A percentile compares a stretch with the other conserved stretches of the same genome.
These are phyloP conservation scores for Penicillium sp. DNA, from an alignment of 2,329 filamentous ascomycete species.

Conservation along the genomic window DNA sequence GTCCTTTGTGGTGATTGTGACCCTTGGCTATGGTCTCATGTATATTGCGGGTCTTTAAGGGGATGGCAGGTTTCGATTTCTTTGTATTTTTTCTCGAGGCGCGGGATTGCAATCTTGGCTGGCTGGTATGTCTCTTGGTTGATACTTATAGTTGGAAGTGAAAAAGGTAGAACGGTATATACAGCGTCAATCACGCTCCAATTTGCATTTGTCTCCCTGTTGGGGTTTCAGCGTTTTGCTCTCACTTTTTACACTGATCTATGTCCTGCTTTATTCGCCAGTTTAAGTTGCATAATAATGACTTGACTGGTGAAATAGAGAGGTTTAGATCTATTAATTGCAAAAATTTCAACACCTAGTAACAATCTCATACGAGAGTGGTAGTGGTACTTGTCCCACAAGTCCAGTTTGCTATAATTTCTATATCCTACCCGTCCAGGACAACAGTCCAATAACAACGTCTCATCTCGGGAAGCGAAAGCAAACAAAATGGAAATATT, in stretches of 20 bases:
- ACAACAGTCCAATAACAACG: not conserved
- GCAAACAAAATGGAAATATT: not conserved
- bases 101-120: not conserved
- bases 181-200: not conserved
- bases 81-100: not conserved
- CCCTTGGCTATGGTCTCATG: slow-evolving; percentile 91
- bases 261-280: not conserved
- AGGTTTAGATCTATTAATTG: not conserved
- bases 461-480: not conserved
- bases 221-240: not conserved
- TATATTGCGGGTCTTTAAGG: slow-evolving; percentile 68
- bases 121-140: not conserved
- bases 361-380: not conserved
- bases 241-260: not conserved
- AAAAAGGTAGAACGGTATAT: slow-evolving; percentile 1
- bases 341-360: not conserved
- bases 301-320: not conserved
- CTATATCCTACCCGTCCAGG: too few species aligned
- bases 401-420: not conserved
- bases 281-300: too few species aligned
- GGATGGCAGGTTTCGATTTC: too few species aligned
- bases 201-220: not conserved
- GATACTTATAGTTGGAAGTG: not conserved
- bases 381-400: slow-evolving; percentile 1
- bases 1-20: slow-evolving; percentile 80